Base-by-base conservation (phyloP, 2,329 filamentous ascomycete species). In the Chaetomiaceae sp. region DNA sequence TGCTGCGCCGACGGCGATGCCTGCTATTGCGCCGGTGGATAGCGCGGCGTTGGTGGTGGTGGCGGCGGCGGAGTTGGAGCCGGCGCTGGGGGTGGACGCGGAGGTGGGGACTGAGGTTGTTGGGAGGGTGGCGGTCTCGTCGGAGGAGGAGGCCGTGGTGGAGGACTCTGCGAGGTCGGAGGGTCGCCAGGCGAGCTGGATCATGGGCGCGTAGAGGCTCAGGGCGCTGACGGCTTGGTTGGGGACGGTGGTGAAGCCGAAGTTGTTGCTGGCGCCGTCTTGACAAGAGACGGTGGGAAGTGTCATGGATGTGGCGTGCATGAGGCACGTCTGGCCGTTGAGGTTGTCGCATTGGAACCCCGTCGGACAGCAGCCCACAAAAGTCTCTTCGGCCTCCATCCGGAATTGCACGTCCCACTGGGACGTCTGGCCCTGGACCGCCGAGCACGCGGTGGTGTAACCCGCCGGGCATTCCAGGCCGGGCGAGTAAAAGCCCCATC, bases 401-500 rank as follows among this genome's bases (percentile, higher is more conserved):
- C 16, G 10, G 37, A 53, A 62, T 48, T 62, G 58, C 5, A 51
- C 10, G 16, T 43, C 14, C 58, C 58, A 61, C 7, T 41, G 43
- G 14, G 53, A 27, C 11, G 32, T 42, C n/a, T 18, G n/a, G n/a
- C 60, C 61, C 3, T 49, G 61, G 0, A 61, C 64, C 2, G 66
- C 65, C n/a, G 59, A 60, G 46, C 68, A 71, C 1, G 66, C 63
- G 5, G 66, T 59, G 13, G 51, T 59, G 54, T 69, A 67, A 8
- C 67, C 68, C 3, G 46, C 43, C 0, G 69, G 69, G 48, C 68
- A 71, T 1, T 55, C 51, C 9, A 68, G 30, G 0, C 67, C 69
- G 0, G 69, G 69, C 3, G 67, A 70, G 50, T 71, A 70, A 50
- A 68, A 69, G 6, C 69, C 68, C 65, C 67, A 66, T 21, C 67